Evolutionary conservation across 2,329 filamentous ascomycete genomes (phyloP).

Genomic region (Botryotinia calthae): DNA sequence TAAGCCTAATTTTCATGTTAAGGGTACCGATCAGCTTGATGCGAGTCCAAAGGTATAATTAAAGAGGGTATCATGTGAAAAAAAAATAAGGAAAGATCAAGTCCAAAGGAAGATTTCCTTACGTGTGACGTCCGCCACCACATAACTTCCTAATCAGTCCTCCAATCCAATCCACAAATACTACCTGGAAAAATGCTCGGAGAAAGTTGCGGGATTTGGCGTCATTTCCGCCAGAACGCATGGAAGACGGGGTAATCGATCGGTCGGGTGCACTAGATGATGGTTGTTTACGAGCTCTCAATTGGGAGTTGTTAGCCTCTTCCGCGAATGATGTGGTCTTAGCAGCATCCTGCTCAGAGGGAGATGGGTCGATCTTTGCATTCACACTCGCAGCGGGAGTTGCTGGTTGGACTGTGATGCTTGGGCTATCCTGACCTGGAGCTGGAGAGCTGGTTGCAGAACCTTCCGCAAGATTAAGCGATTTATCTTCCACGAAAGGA

Average conservation of each 20-base stretch:
- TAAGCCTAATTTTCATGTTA: slow-evolving; percentile 29
- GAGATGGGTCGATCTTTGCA: slow-evolving; percentile 5
- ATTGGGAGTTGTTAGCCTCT: slow-evolving; percentile 24
- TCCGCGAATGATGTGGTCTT: slow-evolving; percentile 31
- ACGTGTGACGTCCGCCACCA: slow-evolving; percentile 34
- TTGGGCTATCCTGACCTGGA: slow-evolving; percentile 23
- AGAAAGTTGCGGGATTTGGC: slow-evolving; percentile 34
- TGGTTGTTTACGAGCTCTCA: slow-evolving; percentile 30
- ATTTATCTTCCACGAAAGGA: slow-evolving; percentile 25
- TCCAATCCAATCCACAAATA: slow-evolving; percentile 41
- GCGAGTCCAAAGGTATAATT: slow-evolving; percentile 8
- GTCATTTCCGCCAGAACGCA: slow-evolving; percentile 32
- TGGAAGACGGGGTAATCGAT: slow-evolving; percentile 35
- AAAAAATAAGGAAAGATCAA: slow-evolving; percentile 11
- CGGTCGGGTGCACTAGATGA: slow-evolving; percentile 27
- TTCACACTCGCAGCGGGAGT: slow-evolving; percentile 26
- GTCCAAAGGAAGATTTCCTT: slow-evolving; percentile 27
- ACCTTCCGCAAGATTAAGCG: slow-evolving; percentile 21
- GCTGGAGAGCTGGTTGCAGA: slow-evolving; percentile 1
- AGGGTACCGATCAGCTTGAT: slow-evolving; percentile 17
- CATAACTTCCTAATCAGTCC: slow-evolving; percentile 35
- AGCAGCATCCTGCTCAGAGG: slow-evolving; percentile 22
- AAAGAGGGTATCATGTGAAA: slow-evolving; percentile 13
- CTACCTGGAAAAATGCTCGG: slow-evolving; percentile 37
- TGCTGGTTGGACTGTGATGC: slow-evolving; percentile 30